These are phyloP conservation scores for Gastrolobium bilobum DNA, from an alignment of 306 rosid species.

Conservation along the genomic window DNA sequence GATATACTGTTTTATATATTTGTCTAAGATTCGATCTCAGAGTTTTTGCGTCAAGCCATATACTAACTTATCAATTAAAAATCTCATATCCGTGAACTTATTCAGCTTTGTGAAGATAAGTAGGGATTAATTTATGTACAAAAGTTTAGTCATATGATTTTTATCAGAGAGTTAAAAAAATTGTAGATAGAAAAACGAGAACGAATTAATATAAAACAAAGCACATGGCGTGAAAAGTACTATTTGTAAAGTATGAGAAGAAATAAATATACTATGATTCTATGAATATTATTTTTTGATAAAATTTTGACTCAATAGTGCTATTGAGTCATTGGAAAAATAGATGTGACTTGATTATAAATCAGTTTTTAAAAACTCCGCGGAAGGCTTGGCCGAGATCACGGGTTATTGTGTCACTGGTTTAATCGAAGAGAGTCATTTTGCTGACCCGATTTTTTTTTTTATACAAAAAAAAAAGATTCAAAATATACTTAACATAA, in stretches of 20 bases:
- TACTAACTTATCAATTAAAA: background rate
- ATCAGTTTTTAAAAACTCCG: background rate
- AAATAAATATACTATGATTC: background rate
- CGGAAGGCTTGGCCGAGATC: no score
- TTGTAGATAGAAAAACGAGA: background rate
- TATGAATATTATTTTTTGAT: background rate
- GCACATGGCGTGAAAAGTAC: slow-evolving; percentile 22
- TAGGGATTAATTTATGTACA: background rate
- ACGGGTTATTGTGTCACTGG: no score
- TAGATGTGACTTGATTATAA: background rate
- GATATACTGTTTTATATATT: slow-evolving; percentile 5
- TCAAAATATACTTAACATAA: no score
- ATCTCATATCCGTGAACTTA: background rate
- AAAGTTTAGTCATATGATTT: background rate
- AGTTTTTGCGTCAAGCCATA: background rate
- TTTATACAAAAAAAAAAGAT: no score
- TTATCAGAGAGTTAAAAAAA: background rate
- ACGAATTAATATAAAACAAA: background rate
- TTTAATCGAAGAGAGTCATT: no score
- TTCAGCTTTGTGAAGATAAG: background rate
- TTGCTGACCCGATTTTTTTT: no score
- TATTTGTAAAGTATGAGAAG: background rate
- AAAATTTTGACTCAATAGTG: background rate
- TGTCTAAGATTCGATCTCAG: background rate
- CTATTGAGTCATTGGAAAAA: background rate